phyloP scores from a whole-genome alignment of 441 rosid species.

The Populus tomentosa region DNA sequence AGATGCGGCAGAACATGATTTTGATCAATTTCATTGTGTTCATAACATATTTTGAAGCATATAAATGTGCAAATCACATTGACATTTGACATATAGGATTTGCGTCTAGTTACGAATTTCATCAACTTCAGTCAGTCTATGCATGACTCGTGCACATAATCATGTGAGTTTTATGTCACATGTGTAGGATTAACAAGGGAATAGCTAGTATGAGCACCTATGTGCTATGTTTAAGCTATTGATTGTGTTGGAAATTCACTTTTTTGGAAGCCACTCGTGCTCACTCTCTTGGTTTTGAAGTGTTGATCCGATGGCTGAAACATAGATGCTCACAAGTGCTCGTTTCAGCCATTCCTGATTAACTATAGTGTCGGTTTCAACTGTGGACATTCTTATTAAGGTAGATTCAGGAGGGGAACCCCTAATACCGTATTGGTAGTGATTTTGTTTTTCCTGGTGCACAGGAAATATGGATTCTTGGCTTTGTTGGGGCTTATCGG shows the following conservation, averaged over 20 bases:
- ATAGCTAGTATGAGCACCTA: not conserved
- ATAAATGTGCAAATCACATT: no score
- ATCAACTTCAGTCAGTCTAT: not conserved
- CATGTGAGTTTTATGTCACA: not conserved
- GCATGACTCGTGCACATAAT: not conserved
- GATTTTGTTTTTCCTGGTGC: not conserved
- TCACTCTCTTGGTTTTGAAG: no score
- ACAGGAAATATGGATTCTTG: conserved; percentile 58
- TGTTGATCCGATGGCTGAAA: no score
- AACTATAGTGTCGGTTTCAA: no score
- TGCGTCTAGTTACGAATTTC: not conserved
- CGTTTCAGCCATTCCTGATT: no score
- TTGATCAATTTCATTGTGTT: not conserved
- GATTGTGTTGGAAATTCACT: not conserved
- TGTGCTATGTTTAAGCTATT: not conserved
- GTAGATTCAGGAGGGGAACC: not conserved
- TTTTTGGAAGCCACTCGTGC: no score
- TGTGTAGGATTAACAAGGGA: not conserved
- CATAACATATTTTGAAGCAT: not conserved
- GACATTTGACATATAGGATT: not conserved
- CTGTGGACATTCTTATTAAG: not conserved
- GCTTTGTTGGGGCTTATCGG: conserved; percentile 44
- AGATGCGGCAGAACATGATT: not conserved
- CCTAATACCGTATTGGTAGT: not conserved
- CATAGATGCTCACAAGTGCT: no score